Percentiles rank a stretch among this genome's conserved stretches.
These are phyloP conservation scores for Vicia faba DNA, from an alignment of 306 rosid genomes.

Conservation along the genomic window DNA sequence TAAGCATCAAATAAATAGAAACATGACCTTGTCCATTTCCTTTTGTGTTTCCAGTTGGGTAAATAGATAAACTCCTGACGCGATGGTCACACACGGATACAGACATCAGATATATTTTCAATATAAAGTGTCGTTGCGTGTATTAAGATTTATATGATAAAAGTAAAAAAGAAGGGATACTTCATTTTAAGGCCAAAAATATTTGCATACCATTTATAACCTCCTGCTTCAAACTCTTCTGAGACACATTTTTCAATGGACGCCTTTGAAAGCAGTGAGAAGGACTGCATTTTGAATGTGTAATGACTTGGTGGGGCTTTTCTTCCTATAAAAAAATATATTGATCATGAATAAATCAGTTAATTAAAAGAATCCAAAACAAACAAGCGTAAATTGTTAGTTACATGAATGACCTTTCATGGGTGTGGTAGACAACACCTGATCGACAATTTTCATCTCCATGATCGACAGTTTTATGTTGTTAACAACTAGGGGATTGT, in stretches of 20 bases:
- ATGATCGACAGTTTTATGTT: too few species aligned
- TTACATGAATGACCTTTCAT: slow-evolving; percentile 35
- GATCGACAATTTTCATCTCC: neutral
- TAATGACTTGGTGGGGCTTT: slow-evolving; percentile 49
- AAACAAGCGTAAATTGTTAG: neutral
- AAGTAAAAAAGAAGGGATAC: too few species aligned
- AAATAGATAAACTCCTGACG: slow-evolving; percentile 34
- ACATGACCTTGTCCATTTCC: slow-evolving; percentile 40
- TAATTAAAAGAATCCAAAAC: neutral
- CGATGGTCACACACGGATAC: too few species aligned
- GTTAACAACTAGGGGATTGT: too few species aligned
- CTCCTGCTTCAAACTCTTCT: slow-evolving; percentile 47
- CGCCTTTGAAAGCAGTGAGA: slow-evolving; percentile 43
- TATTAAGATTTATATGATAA: too few species aligned
- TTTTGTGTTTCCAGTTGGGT: slow-evolving; percentile 43
- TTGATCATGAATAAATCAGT: too few species aligned
- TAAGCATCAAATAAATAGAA: slow-evolving; percentile 40
- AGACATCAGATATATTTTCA: too few species aligned
- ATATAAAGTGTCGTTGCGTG: too few species aligned
- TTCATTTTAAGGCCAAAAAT: too few species aligned
- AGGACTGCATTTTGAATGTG: slow-evolving; percentile 41
- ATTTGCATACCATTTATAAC: slow-evolving; percentile 41
- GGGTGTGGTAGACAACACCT: slow-evolving; percentile 8
- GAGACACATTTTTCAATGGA: slow-evolving; percentile 36
- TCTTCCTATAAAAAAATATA: slow-evolving; percentile 37